These are phyloP conservation scores for Rhynchosporium graminicola DNA, from an alignment of 2,329 filamentous ascomycete genomes.

Conservation along the genomic window DNA sequence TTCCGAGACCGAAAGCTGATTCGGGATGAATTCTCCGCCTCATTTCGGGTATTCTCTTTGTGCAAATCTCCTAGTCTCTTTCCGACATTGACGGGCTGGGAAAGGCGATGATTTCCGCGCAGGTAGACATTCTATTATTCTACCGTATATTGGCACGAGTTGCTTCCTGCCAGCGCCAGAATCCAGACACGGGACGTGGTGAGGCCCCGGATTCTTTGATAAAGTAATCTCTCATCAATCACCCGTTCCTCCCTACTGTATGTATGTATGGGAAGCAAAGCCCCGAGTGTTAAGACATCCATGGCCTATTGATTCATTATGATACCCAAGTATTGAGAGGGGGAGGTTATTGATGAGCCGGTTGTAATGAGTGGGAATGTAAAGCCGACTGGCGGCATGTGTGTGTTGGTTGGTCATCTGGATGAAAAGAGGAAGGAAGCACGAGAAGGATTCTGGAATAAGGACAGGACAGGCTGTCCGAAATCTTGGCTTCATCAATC, in stretches of 20 bases:
- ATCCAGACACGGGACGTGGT: conserved; percentile 1
- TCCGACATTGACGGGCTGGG: neutral
- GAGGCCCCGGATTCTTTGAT: conserved; percentile 12
- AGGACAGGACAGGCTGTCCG: neutral
- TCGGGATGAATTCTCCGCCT: neutral
- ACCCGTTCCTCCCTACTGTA: neutral
- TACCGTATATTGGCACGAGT: neutral
- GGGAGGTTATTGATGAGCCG: neutral
- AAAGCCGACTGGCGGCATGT: neutral
- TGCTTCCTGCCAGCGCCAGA: neutral
- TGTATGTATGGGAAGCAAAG: neutral
- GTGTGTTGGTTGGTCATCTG: neutral
- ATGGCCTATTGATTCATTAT: conserved; percentile 1
- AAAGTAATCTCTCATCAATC: conserved; percentile 19
- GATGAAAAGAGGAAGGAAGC: neutral
- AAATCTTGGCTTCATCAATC: neutral
- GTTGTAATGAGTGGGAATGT: neutral
- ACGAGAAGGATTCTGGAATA: neutral
- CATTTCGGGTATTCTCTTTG: neutral
- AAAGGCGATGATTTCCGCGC: conserved; percentile 1
- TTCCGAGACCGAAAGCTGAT: too few species aligned
- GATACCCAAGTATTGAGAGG: neutral
- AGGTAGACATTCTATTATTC: neutral
- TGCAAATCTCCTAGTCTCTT: neutral
- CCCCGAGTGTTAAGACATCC: conserved; percentile 1